phyloP scores from a whole-genome alignment of 768 basidiomycete species.

The Paxillus ammoniavirescens region DNA sequence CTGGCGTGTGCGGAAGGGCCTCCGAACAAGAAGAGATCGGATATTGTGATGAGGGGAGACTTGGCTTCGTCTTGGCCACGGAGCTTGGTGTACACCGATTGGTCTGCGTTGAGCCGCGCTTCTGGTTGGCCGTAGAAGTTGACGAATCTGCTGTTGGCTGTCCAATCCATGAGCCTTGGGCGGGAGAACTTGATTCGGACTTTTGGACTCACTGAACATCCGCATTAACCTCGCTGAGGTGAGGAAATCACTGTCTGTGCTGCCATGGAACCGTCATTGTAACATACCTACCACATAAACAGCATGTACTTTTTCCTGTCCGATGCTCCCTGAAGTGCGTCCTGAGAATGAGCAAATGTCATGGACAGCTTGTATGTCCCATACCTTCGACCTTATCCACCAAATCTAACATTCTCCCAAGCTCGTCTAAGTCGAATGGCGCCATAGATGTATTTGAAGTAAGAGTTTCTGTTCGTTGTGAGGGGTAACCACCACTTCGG shows the following conservation, averaged over 20 bases:
- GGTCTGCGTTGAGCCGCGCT: constrained; percentile 31
- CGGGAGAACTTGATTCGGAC: not conserved
- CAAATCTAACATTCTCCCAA: no score
- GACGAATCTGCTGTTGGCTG: constrained; percentile 19
- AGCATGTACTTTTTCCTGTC: not conserved
- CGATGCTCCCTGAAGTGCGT: not conserved
- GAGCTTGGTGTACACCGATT: constrained; percentile 20
- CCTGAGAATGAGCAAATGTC: not conserved
- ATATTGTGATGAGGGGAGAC: constrained; percentile 11
- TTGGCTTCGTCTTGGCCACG: constrained; percentile 16
- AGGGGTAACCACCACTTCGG: not conserved
- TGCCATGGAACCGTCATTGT: not conserved
- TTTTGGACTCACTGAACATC: constrained; percentile 36
- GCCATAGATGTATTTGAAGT: constrained; percentile 3
- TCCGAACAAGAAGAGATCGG: constrained; percentile 32
- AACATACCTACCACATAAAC: constrained; percentile 1
- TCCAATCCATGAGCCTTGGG: not conserved
- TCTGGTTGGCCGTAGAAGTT: constrained; percentile 37
- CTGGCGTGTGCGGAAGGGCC: constrained; percentile 43
- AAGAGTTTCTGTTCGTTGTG: not conserved
- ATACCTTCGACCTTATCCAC: no score
- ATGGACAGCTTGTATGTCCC: not conserved
- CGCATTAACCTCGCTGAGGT: constrained; percentile 43
- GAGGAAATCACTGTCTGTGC: not conserved
- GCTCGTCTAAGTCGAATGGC: no score